phyloP scores from a whole-genome alignment of 352 stramenopile species.

The Phytophthora lateralis region DNA sequence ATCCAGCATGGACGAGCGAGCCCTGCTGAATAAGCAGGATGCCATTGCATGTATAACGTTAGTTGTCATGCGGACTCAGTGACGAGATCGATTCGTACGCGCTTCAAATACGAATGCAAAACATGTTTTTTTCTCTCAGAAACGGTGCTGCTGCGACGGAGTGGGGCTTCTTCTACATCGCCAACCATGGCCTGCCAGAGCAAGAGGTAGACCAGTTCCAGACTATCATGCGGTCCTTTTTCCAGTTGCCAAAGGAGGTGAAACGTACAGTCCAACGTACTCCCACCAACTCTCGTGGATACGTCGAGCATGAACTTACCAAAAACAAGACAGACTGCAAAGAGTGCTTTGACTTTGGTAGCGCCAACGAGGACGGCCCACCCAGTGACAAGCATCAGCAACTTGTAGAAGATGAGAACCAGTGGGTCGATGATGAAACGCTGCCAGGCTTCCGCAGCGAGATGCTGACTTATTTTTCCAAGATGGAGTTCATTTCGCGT shows the following conservation, averaged over 20 bases:
- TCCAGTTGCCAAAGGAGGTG: constrained; percentile 63
- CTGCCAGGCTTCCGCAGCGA: constrained; percentile 63
- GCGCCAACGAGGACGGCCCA: constrained; percentile 35
- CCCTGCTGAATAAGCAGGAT: too few relatives aligned
- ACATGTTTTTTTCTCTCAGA: background rate
- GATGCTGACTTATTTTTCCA: constrained; percentile 42
- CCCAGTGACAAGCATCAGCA: constrained; percentile 56
- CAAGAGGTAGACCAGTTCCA: constrained; percentile 71
- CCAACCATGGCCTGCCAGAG: constrained; percentile 69
- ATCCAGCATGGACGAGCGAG: too few relatives aligned
- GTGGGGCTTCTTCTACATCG: constrained; percentile 94
- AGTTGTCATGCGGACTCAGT: background rate
- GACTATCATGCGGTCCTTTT: constrained; percentile 76
- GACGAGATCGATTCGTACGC: background rate
- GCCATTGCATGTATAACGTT: too few relatives aligned
- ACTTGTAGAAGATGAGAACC: constrained; percentile 87
- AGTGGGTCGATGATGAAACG: constrained; percentile 51
- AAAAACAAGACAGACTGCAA: constrained; percentile 94
- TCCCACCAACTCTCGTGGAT: constrained; percentile 86
- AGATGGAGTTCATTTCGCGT: constrained; percentile 52
- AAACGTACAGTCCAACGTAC: constrained; percentile 65
- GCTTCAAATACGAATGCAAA: constrained; percentile 8
- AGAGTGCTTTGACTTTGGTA: constrained; percentile 68
- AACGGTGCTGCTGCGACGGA: constrained; percentile 30
- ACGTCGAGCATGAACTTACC: constrained; percentile 93